These are phyloP conservation scores for Quercus mongolica DNA, from an alignment of 306 rosid species.

Conservation along the genomic window DNA sequence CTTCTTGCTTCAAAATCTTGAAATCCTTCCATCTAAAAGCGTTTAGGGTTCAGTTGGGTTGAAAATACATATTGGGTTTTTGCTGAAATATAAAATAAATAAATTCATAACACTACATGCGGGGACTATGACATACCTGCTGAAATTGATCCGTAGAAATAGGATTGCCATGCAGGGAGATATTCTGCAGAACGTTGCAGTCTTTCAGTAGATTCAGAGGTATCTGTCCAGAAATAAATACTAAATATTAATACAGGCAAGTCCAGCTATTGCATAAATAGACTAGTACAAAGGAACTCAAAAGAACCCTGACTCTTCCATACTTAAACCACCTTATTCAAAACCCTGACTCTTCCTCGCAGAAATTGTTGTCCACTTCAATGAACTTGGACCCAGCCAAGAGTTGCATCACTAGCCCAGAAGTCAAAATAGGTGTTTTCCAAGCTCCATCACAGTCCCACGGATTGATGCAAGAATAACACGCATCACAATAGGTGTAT, in stretches of 20 bases:
- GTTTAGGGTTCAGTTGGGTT: conserved; percentile 13
- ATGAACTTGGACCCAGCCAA: too few species aligned
- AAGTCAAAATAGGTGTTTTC: too few species aligned
- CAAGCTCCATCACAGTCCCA: too few species aligned
- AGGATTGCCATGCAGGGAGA: too few species aligned
- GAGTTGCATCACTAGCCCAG: too few species aligned
- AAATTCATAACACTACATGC: not conserved
- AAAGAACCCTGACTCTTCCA: not conserved
- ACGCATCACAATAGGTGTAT: too few species aligned
- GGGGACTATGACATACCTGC: conserved; percentile 49
- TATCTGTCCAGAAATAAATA: too few species aligned
- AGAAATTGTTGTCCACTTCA: too few species aligned
- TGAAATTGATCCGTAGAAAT: conserved; percentile 41
- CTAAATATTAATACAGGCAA: not conserved
- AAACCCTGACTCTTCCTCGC: too few species aligned
- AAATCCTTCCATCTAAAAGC: conserved; percentile 79
- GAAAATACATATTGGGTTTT: conserved; percentile 7
- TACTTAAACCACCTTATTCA: not conserved
- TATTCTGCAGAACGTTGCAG: too few species aligned
- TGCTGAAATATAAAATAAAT: not conserved
- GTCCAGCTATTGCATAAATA: not conserved
- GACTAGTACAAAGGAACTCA: not conserved
- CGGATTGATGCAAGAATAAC: too few species aligned
- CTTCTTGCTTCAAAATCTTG: conserved; percentile 90
- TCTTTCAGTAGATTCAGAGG: too few species aligned